Conservation (phyloP, 495 filamentous ascomycete genomes). For the Stereocaulon alpinum region DNA sequence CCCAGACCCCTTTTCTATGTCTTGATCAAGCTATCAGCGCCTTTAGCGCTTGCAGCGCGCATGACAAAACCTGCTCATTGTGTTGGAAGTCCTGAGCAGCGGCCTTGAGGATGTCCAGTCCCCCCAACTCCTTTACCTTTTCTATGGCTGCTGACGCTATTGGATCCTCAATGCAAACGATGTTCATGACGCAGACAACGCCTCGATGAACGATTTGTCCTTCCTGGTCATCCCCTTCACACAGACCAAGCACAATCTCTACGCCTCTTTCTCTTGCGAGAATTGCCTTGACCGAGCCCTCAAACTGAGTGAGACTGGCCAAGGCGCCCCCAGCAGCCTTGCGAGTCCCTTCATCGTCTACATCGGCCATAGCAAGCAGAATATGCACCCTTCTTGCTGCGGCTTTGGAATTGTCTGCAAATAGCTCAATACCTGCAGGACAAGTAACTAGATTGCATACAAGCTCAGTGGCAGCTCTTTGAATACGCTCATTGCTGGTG, state of each 20-base stretch:
- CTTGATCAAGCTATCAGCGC: not conserved
- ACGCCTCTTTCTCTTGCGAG: slow-evolving; percentile 58
- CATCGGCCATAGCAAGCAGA: slow-evolving; percentile 75
- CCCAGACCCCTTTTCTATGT: not conserved
- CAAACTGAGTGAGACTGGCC: slow-evolving; percentile 70
- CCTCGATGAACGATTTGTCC: slow-evolving; percentile 63
- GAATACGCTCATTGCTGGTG: slow-evolving; percentile 61
- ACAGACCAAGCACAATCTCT: slow-evolving; percentile 60
- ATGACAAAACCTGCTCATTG: not conserved
- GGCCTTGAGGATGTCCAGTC: not conserved
- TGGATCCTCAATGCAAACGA: slow-evolving; percentile 37
- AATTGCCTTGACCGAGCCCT: slow-evolving; percentile 57
- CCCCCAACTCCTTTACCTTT: slow-evolving; percentile 24
- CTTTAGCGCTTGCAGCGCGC: not conserved
- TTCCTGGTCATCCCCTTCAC: slow-evolving; percentile 57
- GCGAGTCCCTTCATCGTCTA: slow-evolving; percentile 67
- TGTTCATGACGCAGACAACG: slow-evolving; percentile 58
- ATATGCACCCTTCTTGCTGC: slow-evolving; percentile 68
- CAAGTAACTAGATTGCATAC: slow-evolving; percentile 84
- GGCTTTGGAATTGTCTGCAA: slow-evolving; percentile 56
- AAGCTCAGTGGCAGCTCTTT: slow-evolving; percentile 76
- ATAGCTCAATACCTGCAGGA: slow-evolving; percentile 62
- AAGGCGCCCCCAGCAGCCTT: slow-evolving; percentile 80
- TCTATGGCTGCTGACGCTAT: slow-evolving; percentile 6
- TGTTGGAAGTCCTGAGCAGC: not conserved